Conservation (phyloP, 371 early-diverging fungal species). For the Circinella minor region DNA sequence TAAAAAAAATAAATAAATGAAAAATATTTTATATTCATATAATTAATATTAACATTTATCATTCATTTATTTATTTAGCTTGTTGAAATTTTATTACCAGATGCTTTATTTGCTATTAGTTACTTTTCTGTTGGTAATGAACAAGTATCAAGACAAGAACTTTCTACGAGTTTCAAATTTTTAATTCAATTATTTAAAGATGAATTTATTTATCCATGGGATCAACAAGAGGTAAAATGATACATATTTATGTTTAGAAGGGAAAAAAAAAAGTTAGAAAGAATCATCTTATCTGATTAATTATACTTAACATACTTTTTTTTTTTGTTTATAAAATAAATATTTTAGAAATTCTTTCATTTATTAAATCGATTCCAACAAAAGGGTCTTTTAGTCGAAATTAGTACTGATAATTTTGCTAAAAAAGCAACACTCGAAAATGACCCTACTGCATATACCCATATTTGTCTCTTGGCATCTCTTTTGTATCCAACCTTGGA, state of each 20-base stretch:
- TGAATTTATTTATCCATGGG: constrained; percentile 55
- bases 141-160: constrained; percentile 21
- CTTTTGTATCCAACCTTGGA: constrained; percentile 54
- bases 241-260: no score
- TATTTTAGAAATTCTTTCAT: constrained; percentile 38
- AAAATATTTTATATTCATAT: not conserved
- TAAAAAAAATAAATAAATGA: constrained; percentile 11
- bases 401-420: constrained; percentile 12
- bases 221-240: constrained; percentile 38
- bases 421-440: constrained; percentile 32
- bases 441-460: constrained; percentile 35
- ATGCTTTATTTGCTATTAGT: constrained; percentile 47
- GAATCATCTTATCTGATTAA: no score
- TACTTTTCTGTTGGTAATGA: constrained; percentile 34
- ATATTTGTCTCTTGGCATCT: constrained; percentile 49
- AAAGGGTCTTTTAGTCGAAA: constrained; percentile 20
- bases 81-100: constrained; percentile 47
- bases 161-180: constrained; percentile 45
- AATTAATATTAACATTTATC: not conserved
- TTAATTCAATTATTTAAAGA: constrained; percentile 48
- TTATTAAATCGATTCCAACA: constrained; percentile 37
- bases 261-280: no score
- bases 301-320: no score
- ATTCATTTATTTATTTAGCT: constrained; percentile 25
- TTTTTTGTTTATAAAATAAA: no score